Percentiles rank a stretch among this genome's conserved stretches.
Conservation (phyloP, 2,329 filamentous ascomycete species). For the Arthrinium puccinioides region DNA sequence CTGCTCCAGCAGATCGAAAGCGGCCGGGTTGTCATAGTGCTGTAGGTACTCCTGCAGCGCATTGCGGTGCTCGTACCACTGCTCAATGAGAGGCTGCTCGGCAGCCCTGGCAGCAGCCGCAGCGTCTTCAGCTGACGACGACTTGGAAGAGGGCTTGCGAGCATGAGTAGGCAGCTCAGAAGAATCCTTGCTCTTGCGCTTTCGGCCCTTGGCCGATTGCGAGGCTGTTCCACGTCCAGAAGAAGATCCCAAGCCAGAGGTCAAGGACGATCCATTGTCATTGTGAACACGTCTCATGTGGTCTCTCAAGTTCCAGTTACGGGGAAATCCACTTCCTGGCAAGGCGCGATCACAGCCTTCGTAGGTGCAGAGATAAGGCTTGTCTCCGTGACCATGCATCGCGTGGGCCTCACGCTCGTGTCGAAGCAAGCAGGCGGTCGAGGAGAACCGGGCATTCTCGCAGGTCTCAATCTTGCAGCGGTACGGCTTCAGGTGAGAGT, state of each 20-base stretch:
- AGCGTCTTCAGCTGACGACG: constrained; percentile 21
- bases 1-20: constrained; percentile 45
- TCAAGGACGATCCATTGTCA: constrained; percentile 37
- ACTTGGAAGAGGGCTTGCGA: constrained; percentile 43
- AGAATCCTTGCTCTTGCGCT: constrained; percentile 48
- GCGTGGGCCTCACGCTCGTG: constrained; percentile 95
- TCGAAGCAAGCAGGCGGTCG: constrained; percentile 86
- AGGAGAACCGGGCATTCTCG: constrained; percentile 84
- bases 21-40: constrained; percentile 40
- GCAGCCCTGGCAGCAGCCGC: constrained; percentile 25
- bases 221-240: constrained; percentile 23
- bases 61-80: constrained; percentile 57
- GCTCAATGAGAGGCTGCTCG: constrained; percentile 37
- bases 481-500: constrained; percentile 95
- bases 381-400: constrained; percentile 89
- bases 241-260: constrained; percentile 29
- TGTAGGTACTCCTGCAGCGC: constrained; percentile 53
- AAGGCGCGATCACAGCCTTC: constrained; percentile 79
- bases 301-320: constrained; percentile 92
- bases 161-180: constrained; percentile 32
- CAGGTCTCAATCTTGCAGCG: constrained; percentile 83
- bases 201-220: constrained; percentile 41
- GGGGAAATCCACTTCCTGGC: constrained; percentile 81
- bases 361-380: constrained; percentile 85
- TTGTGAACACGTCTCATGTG: constrained; percentile 96